Conservation (phyloP, 2,329 filamentous ascomycete species). For the Microsporum audouinii region DNA sequence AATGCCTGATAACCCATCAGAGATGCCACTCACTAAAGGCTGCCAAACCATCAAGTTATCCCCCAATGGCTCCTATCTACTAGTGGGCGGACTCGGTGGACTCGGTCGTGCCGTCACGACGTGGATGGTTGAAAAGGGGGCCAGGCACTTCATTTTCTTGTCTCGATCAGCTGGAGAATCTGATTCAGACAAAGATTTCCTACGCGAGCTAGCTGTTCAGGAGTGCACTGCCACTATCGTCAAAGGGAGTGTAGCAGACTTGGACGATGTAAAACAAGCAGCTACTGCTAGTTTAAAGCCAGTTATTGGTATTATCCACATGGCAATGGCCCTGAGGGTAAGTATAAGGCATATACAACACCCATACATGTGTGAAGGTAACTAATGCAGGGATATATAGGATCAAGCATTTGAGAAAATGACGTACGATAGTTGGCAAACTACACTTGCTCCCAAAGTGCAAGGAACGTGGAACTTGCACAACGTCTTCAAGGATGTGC, state of each 20-base stretch:
- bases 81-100: constrained; percentile 8
- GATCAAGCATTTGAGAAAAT: constrained; percentile 1
- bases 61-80: not conserved
- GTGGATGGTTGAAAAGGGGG: constrained; percentile 15
- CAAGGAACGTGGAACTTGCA: constrained; percentile 16
- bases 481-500: not conserved
- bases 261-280: constrained; percentile 6
- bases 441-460: constrained; percentile 22
- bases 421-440: constrained; percentile 4
- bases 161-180: constrained; percentile 18
- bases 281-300: not conserved
- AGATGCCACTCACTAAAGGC: not conserved
- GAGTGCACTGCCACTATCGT: constrained; percentile 6
- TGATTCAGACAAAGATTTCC: constrained; percentile 2
- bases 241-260: constrained; percentile 11
- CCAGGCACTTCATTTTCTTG: constrained; percentile 22
- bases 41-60: not conserved
- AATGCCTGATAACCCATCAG: not conserved
- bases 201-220: not conserved
- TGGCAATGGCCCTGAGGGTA: constrained; percentile 12
- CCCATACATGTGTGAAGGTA: not conserved
- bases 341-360: not conserved
- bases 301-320: constrained; percentile 9
- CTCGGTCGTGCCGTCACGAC: constrained; percentile 6
- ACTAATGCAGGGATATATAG: not conserved